Base-by-base conservation (phyloP, 2,329 filamentous ascomycete genomes). In the Fusarium sp. region DNA sequence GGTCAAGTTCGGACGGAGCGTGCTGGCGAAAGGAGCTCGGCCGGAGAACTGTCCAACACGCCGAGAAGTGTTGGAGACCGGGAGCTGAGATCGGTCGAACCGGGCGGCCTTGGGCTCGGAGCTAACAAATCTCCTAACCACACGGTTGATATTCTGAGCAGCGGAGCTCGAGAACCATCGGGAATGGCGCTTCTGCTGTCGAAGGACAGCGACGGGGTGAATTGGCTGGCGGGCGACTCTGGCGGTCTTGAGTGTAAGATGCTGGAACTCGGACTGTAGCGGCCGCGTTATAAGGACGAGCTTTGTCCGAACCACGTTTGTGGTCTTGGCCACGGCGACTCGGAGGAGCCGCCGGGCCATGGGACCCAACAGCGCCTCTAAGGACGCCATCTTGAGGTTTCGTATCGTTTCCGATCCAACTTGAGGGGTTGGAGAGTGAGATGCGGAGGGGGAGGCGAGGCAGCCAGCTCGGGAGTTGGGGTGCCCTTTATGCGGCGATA, bases 1-100 rank as follows among this genome's bases (percentile, higher is more conserved):
- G 0, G 94, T 97, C 69, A 98, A 83, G 77, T 97, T 98, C 2
- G 96, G 96, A 34, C 96, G 91, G 34, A 99, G 87, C 1, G 94
- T 91, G 55, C 90, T 93, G 4, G 93, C 91, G 78, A 98, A 98
- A 0, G 95, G 95, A 29, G 93, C 90, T 55, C 92, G 89, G 27
- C 89, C 89, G 14, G 92, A 89, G 63, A 91, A 86, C 66, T 89
- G 87, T 31, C 83, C 85, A 61, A 88, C 80, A 44, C 82, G 83
- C 44, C 83, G 83, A 14, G 84, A 82, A 13, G 82, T 85, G 65
- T 79, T 81, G 16, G 85, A 86, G 23, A 78, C 77, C 8, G 85
- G 81, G 68, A 86, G 82, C 72, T 82, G 83, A 67, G 80, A 80
- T 67, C 85, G 83, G 76, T 84, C 82, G 74, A 84, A 76, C 33